Evolutionary conservation across 2,329 filamentous ascomycete species (phyloP), one percentile per base, ranked within the genome.

Genomic region (Chrysoporthe cubensis): DNA sequence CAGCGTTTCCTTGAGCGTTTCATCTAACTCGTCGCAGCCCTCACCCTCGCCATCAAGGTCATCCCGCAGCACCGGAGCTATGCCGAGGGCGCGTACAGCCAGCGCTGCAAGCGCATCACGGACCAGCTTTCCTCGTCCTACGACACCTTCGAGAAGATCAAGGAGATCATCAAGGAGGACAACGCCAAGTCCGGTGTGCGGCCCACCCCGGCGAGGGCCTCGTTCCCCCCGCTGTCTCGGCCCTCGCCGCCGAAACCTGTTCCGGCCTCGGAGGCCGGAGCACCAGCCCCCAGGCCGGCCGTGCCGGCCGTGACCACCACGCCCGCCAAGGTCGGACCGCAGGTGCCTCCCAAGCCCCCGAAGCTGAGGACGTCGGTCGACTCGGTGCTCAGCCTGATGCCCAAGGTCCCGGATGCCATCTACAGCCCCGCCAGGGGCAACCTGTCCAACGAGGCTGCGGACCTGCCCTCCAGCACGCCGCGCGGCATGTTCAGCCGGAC

Each of bases 1-100:
- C 7, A 34, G 50, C 7, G 2, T 4, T 32, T 13, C 16, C 7
- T 34, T 60, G 13, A 13, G 8, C 44, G 44, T 26, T 9, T 34
- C n/a, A 18, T 44, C 59, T 61, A 9, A 61, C 59, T 8, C 7
- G 26, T 46, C 43, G n/a, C 43, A 61, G 66, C 94, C 13, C 94
- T 87, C 69, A 89, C 94, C 67, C 91, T 97, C 66, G 87, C 91
- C 16, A 85, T 94, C 62, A 89, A 95, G 66, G 82, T 90, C 54
- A 90, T 98, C 37, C 91, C 92, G 2, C 84, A 84, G 46, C 93
- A 97, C 76, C 88, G 86, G 66, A 92, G 95, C 70, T 96, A 89
- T 77, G 94, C 67, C 86, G 88, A 72, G 79, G 79, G 48, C 87
- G 89, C 61, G 80, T 82, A 37, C 79, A 81, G 50, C 82, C 80